Base-by-base conservation (phyloP, 2,329 filamentous ascomycete genomes). In the Phaeosphaeria sp. region DNA sequence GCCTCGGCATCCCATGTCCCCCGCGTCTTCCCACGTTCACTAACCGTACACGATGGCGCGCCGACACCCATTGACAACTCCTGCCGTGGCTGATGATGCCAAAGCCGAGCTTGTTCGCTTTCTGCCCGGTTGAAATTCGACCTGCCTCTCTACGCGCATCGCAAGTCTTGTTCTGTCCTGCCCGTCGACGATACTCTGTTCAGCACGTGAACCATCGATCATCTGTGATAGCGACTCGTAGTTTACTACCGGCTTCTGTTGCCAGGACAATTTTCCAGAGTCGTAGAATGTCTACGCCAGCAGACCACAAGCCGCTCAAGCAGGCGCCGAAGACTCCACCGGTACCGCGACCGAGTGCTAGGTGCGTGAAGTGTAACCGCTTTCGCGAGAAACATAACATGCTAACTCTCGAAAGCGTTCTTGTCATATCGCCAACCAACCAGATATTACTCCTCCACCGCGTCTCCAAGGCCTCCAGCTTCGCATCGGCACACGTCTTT, bases 401-500 rank as follows among this genome's bases (percentile, higher is more conserved):
- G 17, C 51, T 52, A 11, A 44, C 52, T 20, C 39, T 50, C 1
- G 15, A 60, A 57, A 96, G 92, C 65, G 88, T 98, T 47, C 81
- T 98, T 33, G 84, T 98, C 15, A 82, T 99, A 48, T 97, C 95
- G 0, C 90, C 93, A 0, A 83, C 85, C 50, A 97, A 98, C 75
- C 88, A 97, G 75, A 87, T 98, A 47, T 85, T 99, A 0, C 87
- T 98, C 18, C 87, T 98, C 9, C 93, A 93, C 75, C 89, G 95
- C 61, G 92, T 96, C 2, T 85, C 89, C 63, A 92, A 90, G 1
- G 95, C 92, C 0, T 87, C 86, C 1, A 90, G 93, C 2, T 98
- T 97, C 72, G 87, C 94, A 3, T 94, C 92, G 0, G 95, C 94
- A 0, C 93, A 98, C 72, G 95, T 99, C 59, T 99, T 99, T 66